phyloP scores from a whole-genome alignment of 2,329 filamentous ascomycete genomes.

The Colletotrichum eleusines region DNA sequence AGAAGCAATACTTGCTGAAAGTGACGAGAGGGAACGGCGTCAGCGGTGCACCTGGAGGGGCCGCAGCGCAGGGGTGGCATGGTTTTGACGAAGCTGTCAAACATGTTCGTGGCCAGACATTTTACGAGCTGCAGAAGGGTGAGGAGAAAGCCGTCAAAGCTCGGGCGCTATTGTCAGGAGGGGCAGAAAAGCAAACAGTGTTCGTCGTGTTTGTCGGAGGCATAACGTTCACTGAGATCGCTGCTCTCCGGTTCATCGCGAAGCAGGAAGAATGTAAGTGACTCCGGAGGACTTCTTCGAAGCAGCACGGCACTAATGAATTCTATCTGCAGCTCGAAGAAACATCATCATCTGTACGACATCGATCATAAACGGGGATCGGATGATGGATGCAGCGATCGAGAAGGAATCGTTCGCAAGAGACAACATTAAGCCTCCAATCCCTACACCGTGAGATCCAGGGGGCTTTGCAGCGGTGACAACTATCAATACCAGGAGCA shows the following conservation, averaged over 20 bases:
- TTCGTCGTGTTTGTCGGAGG: slow-evolving; percentile 99
- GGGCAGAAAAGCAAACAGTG: slow-evolving; percentile 81
- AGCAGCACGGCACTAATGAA: neutral
- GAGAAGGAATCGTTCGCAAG: slow-evolving; percentile 75
- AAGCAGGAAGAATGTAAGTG: slow-evolving; percentile 78
- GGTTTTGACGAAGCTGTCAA: slow-evolving; percentile 94
- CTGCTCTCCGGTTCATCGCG: slow-evolving; percentile 90
- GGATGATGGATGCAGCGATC: slow-evolving; percentile 87
- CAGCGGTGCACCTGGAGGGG: slow-evolving; percentile 55
- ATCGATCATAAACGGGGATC: slow-evolving; percentile 88
- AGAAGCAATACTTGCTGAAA: slow-evolving; percentile 85
- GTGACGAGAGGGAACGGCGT: slow-evolving; percentile 73
- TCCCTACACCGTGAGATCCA: slow-evolving; percentile 42
- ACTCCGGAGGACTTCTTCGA: neutral
- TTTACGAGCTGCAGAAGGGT: slow-evolving; percentile 92
- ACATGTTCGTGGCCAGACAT: slow-evolving; percentile 87
- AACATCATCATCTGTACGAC: slow-evolving; percentile 95
- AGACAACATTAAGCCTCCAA: slow-evolving; percentile 46
- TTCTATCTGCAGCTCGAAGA: slow-evolving; percentile 68
- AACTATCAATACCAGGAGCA: neutral
- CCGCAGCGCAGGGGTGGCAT: slow-evolving; percentile 81
- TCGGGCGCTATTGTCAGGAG: slow-evolving; percentile 82
- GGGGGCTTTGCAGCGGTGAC: neutral
- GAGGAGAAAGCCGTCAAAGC: slow-evolving; percentile 94
- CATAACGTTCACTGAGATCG: slow-evolving; percentile 95